Evolutionary conservation across 2,329 filamentous ascomycete species (phyloP).

Genomic region (Diaporthe vaccinii): DNA sequence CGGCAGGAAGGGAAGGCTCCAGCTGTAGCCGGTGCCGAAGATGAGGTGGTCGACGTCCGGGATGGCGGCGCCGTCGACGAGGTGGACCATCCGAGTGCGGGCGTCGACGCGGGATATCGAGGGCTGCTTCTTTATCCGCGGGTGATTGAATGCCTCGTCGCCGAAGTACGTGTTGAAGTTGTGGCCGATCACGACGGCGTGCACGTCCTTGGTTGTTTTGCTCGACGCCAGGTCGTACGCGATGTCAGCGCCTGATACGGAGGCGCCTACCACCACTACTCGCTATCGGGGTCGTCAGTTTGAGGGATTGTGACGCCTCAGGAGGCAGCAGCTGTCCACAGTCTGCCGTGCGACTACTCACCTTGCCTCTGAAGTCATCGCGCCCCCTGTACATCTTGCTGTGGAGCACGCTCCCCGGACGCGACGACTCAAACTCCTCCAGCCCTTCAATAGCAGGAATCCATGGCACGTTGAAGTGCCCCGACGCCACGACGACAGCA

Average conservation of each 20-base stretch:
- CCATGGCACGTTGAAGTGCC: slow-evolving; percentile 70
- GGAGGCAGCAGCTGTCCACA: too few species aligned
- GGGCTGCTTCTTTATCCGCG: slow-evolving; percentile 42
- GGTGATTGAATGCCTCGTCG: slow-evolving; percentile 47
- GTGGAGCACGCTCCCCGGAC: slow-evolving; percentile 66
- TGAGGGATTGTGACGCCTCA: too few species aligned
- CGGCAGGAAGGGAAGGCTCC: slow-evolving; percentile 73
- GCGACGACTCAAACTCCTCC: slow-evolving; percentile 58
- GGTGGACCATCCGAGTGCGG: slow-evolving; percentile 57
- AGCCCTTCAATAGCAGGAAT: slow-evolving; percentile 64
- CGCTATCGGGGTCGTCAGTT: slow-evolving; percentile 52
- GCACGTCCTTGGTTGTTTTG: slow-evolving; percentile 41
- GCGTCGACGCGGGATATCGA: slow-evolving; percentile 44
- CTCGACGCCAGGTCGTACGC: slow-evolving; percentile 45
- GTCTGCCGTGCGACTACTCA: slow-evolving; percentile 43
- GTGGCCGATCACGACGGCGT: slow-evolving; percentile 47
- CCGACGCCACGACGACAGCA: slow-evolving; percentile 69
- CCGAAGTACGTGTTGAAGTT: slow-evolving; percentile 48
- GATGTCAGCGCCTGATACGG: slow-evolving; percentile 75
- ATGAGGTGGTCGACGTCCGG: slow-evolving; percentile 72
- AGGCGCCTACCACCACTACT: slow-evolving; percentile 74
- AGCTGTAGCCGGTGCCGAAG: slow-evolving; percentile 76
- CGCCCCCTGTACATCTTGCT: slow-evolving; percentile 66
- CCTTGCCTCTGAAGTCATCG: slow-evolving; percentile 61
- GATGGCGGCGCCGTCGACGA: slow-evolving; percentile 67